Evolutionary conservation across 129 eudicot species (phyloP), one percentile per base, ranked within the genome.

Genomic region (Kitagawia praeruptora): DNA sequence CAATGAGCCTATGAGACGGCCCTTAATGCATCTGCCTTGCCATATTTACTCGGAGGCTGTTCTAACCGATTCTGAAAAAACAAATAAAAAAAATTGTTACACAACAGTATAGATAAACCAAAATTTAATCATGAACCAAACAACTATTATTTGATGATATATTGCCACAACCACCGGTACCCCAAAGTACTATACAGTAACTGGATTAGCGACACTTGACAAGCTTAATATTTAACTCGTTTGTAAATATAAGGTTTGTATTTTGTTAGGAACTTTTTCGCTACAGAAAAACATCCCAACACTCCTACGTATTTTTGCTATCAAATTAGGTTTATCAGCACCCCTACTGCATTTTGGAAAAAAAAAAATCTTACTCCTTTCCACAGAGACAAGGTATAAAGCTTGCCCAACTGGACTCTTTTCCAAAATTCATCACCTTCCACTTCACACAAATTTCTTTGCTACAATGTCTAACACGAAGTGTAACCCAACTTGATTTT

Each of bases 1-100:
- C 8, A 23, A 49, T 27, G 48, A 63, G 56, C 69, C 70, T 58
- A 77, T 71, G 77, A 58, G 77, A 77, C 56, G 3, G 80, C 81
- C 39, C 64, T 58, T 25, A 27, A 21, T 75, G 27, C 81, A 31
- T 51, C 25, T n/a, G 18, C 78, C n/a, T 3, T 44, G 31, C 28
- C 46, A 23, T 16, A 70, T 53, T 82, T 73, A 39, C 66, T 77
- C 49, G 41, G 78, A 82, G 61, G 39, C 76, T 71, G 63, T 42
- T 76, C 77, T 11, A 70, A 51, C 15, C 56, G 71, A 77, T 77
- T 71, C 85, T 82, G 85, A 51, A 76, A 76, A 70, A 23, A 21
- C 3, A 23, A n/a, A 5, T 2, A 0, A 6, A 67, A 51, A 39
- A 49, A 7, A 34, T 9, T 37, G 45, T 44, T 58, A 41, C 28